Evolutionary conservation across 2,329 filamentous ascomycete genomes (phyloP), one percentile per base, ranked within the genome.

Genomic region (Aspergillus ibericus): DNA sequence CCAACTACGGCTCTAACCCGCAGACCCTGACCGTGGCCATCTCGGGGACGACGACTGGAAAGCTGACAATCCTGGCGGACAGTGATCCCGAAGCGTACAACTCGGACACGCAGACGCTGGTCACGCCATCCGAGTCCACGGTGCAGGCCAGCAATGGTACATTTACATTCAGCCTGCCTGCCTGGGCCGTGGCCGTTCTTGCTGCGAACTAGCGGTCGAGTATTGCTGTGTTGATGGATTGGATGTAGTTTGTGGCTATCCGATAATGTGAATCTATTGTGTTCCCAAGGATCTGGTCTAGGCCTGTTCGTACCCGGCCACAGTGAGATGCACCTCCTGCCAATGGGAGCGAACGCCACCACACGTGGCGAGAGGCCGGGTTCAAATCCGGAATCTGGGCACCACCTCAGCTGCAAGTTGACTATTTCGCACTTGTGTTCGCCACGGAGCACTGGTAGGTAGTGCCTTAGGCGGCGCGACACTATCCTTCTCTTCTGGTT

Each of bases 21-120:
- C 16, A 64, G n/a, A 36, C 61, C n/a, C 55, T 71, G 5, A 67
- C 50, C 12, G 60, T 72, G 12, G 59, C 48, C 2, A 67, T 69
- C 34, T 49, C 64, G 7, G 13, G 59, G 32, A 50, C 36, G 58
- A 59, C 38, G 7, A 59, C 20, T 8, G 65, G 56, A 5, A 66
- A 62, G 34, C 51, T 66, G 25, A 65, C 60, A 8, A 50, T 66
- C 3, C 42, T 68, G 15, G 62, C 63, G 9, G 61, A 66, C 42
- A 49, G 61, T 51, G 62, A 65, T 8, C 60, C 64, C 2, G 56
- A 61, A 13, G 62, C 63, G 8, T 54, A 50, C 13, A 63, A 63
- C 25, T 60, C 61, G 2, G 58, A 62, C n/a, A 49, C 46, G 2
- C 38, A 42, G 18, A 42, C 38, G 38, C 38, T 42, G 38, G 18